Evolutionary conservation across 208 protist species (phyloP).

Genomic region (Lotmaria passim): DNA sequence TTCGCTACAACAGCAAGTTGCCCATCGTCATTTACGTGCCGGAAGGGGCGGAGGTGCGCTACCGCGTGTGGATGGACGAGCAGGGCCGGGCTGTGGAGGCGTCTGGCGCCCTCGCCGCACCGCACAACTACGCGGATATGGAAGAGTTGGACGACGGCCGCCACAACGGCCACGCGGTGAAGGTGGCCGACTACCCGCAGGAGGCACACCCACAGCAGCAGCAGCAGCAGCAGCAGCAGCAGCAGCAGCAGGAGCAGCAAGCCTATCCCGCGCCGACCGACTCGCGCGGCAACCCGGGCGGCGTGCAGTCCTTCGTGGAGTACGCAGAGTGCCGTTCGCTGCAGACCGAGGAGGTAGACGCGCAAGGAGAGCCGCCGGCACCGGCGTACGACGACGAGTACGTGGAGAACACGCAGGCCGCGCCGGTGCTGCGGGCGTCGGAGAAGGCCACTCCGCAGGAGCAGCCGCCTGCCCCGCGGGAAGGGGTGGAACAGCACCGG

Average conservation of each 20-base stretch:
- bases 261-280: background rate
- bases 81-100: slow-evolving; percentile 10
- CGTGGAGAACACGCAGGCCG: slow-evolving; percentile 2
- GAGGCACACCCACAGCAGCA: no score
- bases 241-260: background rate
- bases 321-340: background rate
- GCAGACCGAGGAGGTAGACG: background rate
- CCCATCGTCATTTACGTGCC: slow-evolving; percentile 67
- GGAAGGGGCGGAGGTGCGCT: slow-evolving; percentile 50
- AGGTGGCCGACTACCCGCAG: background rate
- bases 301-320: background rate
- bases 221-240: no score
- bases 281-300: background rate
- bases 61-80: slow-evolving; percentile 52
- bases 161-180: background rate
- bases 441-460: slow-evolving; percentile 6
- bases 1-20: slow-evolving; percentile 54
- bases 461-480: background rate
- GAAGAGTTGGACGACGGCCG: slow-evolving; percentile 12
- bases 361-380: background rate
- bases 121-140: background rate
- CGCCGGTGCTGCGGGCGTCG: slow-evolving; percentile 2
- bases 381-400: no score
- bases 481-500: background rate
- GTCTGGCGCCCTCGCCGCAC: no score